phyloP scores from a whole-genome alignment of 1,139 yeast genomes.

The Spencermartinsiella ligniputridi region DNA sequence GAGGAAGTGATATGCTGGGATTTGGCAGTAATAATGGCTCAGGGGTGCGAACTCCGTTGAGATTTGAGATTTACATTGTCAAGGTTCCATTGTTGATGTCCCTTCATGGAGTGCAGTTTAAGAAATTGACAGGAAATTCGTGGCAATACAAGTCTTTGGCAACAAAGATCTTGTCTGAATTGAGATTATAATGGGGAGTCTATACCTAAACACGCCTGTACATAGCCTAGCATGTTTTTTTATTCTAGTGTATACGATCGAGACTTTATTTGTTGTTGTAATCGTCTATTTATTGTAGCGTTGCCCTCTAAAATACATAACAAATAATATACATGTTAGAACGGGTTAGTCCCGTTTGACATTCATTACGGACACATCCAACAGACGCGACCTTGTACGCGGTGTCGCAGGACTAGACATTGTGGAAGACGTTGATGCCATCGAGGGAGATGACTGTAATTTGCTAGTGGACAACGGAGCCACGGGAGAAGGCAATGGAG shows the following conservation, averaged over 20 bases:
- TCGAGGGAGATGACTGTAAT: constrained; percentile 2
- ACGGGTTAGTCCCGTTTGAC: constrained; percentile 5
- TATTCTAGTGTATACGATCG: too few species aligned
- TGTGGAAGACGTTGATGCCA: neutral
- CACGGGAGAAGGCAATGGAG: neutral
- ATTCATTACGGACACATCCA: constrained; percentile 24
- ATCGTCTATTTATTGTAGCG: too few species aligned
- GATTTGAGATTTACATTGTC: constrained; percentile 88
- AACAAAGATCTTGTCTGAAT: constrained; percentile 72
- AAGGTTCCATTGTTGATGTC: constrained; percentile 87
- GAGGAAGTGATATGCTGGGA: constrained; percentile 55
- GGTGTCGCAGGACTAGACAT: constrained; percentile 4
- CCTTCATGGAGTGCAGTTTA: constrained; percentile 90
- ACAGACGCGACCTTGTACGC: constrained; percentile 19
- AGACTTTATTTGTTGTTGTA: too few species aligned
- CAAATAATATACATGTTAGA: too few species aligned
- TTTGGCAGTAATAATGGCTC: constrained; percentile 20
- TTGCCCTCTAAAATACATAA: too few species aligned
- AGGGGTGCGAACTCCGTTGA: constrained; percentile 49
- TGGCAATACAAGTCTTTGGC: constrained; percentile 97
- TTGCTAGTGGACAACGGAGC: neutral
- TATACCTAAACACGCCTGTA: neutral
- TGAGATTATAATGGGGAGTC: constrained; percentile 45
- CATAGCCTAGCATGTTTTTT: neutral
- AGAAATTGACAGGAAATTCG: constrained; percentile 87